Evolutionary conservation across 805 yeast genomes (phyloP), one percentile per base, ranked within the genome.

Genomic region (Schizosaccharomyces octosporus): DNA sequence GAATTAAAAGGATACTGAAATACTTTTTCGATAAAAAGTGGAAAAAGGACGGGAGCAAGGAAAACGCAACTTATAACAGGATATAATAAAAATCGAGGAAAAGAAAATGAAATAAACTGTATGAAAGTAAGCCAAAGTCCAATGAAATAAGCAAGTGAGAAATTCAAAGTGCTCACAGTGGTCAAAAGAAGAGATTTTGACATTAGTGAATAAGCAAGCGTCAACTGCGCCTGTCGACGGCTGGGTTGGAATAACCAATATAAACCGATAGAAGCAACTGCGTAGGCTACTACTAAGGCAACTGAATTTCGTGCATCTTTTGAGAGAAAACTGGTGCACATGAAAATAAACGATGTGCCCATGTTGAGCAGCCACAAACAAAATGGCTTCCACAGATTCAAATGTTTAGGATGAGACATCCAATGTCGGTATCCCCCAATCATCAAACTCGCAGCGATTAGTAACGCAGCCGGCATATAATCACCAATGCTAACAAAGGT

Each of bases 401-500:
- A 41, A 9, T 48, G 27, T 42, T 39, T 31, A 4, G 59, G 59
- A n/a, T 63, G 48, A 19, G 21, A 24, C 55, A 62, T 41, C 66
- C 65, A 65, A 21, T 42, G 59, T 60, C 65, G 65, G 63, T 85
- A 78, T 36, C 95, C 79, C 66, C 87, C 80, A 19, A 88, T 63
- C 0, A 86, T 81, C 74, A 79, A 88, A 1, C 86, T 72, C 3
- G 79, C 77, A 0, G 93, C 84, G 4, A 85, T 71, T 5, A 85
- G 73, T 59, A 84, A 82, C 0, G 94, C 95, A 2, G 90, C 76
- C 0, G 97, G 97, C 61, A 93, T 73, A 69, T 90, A 93, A 21
- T 94, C 87, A 3, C 95, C 97, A 64, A 93, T 89, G 4, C 96
- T 87, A 19, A 93, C 95, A 73, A 93, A 93, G 63, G 78, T 71